phyloP scores from a whole-genome alignment of 495 filamentous ascomycete genomes.

The Neurospora terricola region DNA sequence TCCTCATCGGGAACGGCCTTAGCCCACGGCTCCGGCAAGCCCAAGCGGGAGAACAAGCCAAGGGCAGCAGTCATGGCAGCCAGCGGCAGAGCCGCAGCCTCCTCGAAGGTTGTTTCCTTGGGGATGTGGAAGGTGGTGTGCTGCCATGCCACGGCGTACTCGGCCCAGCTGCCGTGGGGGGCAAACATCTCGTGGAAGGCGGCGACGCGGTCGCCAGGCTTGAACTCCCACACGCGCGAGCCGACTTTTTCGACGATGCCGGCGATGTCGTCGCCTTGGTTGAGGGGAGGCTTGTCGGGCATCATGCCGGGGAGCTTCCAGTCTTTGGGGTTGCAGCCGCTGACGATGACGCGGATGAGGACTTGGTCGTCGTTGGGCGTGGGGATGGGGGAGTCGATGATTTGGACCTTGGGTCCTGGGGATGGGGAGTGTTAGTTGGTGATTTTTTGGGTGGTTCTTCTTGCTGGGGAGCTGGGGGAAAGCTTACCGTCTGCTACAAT shows the following conservation, averaged over 20 bases:
- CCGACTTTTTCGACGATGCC: slow-evolving; percentile 57
- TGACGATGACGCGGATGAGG: slow-evolving; percentile 59
- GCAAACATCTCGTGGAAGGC: slow-evolving; percentile 53
- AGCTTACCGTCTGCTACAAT: slow-evolving; percentile 36
- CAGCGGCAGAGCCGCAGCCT: slow-evolving; percentile 62
- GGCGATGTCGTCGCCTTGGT: slow-evolving; percentile 65
- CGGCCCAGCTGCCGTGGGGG: slow-evolving; percentile 53
- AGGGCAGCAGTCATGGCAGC: slow-evolving; percentile 66
- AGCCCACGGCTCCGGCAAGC: slow-evolving; percentile 56
- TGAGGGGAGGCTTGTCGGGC: slow-evolving; percentile 17
- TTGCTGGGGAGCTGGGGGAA: background rate
- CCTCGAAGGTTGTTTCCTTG: slow-evolving; percentile 54
- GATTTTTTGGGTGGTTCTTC: background rate
- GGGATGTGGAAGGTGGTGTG: slow-evolving; percentile 65
- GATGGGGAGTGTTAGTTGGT: background rate
- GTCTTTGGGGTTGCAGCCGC: slow-evolving; percentile 72
- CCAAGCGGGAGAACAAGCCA: slow-evolving; percentile 48
- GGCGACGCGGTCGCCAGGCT: slow-evolving; percentile 57
- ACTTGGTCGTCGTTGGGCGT: slow-evolving; percentile 50
- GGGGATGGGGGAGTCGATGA: slow-evolving; percentile 57
- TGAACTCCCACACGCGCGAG: slow-evolving; percentile 49
- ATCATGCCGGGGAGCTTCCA: slow-evolving; percentile 45
- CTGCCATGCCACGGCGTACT: slow-evolving; percentile 57
- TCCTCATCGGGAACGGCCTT: slow-evolving; percentile 11
- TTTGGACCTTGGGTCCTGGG: slow-evolving; percentile 41